These are phyloP conservation scores for Polychytrium aggregatum DNA, from an alignment of 192 early-diverging fungal genomes.

Conservation along the genomic window DNA sequence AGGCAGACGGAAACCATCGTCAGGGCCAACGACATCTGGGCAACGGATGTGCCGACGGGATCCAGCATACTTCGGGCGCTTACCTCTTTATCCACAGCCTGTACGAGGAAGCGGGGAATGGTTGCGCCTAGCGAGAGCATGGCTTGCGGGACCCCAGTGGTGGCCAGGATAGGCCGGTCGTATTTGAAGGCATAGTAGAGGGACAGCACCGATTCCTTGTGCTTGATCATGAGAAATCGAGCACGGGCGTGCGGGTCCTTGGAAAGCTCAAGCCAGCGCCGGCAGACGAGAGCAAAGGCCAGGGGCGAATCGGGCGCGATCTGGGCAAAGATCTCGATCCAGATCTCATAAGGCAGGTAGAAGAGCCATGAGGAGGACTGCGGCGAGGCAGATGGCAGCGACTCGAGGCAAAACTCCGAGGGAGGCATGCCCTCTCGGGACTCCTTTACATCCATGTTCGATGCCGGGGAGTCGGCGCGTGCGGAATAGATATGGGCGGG, in stretches of 20 bases:
- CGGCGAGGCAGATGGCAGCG: too few species aligned
- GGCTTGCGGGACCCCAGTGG: slow-evolving; percentile 14
- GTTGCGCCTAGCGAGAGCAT: slow-evolving; percentile 14
- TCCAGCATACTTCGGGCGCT: neutral
- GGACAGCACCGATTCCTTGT: slow-evolving; percentile 13
- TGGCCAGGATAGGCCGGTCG: slow-evolving; percentile 14
- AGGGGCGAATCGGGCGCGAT: slow-evolving; percentile 16
- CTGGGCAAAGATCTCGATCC: slow-evolving; percentile 18
- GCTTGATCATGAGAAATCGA: slow-evolving; percentile 12
- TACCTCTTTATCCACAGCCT: slow-evolving; percentile 28
- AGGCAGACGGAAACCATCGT: neutral
- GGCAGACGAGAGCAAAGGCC: slow-evolving; percentile 7
- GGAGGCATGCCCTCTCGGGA: too few species aligned
- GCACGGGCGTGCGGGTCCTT: slow-evolving; percentile 23
- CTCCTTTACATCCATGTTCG: too few species aligned
- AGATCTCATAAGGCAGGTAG: slow-evolving; percentile 18
- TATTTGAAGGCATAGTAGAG: slow-evolving; percentile 21
- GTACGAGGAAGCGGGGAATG: slow-evolving; percentile 26
- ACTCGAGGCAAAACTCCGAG: too few species aligned
- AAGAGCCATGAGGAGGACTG: too few species aligned
- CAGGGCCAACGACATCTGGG: neutral
- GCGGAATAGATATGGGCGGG: too few species aligned
- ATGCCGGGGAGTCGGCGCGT: too few species aligned
- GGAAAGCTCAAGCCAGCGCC: slow-evolving; percentile 12
- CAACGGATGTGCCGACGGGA: neutral